Conservation (phyloP, 1,139 yeast genomes). For the Yamadazyma diospyri region DNA sequence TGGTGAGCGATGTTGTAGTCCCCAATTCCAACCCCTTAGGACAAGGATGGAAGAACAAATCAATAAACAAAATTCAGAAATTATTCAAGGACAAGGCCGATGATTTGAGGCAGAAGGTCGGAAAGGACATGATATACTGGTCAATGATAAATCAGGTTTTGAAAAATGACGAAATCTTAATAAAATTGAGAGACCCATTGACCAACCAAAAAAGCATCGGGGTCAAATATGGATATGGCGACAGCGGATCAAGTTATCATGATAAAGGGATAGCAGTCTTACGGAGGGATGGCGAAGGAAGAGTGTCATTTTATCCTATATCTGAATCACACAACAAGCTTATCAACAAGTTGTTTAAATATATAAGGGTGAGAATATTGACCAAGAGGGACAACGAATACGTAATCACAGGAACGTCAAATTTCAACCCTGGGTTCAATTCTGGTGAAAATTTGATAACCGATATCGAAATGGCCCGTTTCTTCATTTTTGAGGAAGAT, state of each 20-base stretch:
- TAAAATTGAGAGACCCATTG: constrained; percentile 58
- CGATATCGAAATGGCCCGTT: constrained; percentile 60
- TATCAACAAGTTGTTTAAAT: constrained; percentile 32
- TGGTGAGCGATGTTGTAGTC: constrained; percentile 23
- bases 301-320: constrained; percentile 32
- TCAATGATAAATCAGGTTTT: constrained; percentile 47
- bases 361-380: constrained; percentile 51
- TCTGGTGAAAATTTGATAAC: constrained; percentile 32
- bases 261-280: constrained; percentile 77
- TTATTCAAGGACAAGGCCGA: constrained; percentile 51
- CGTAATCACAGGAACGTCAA: constrained; percentile 47
- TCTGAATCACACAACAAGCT: constrained; percentile 17
- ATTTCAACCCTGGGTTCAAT: constrained; percentile 21
- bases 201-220: constrained; percentile 55
- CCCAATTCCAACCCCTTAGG: constrained; percentile 45
- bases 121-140: constrained; percentile 76
- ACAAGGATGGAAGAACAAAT: constrained; percentile 83
- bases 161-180: constrained; percentile 65
- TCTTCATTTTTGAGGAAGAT: constrained; percentile 82
- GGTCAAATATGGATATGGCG: constrained; percentile 86
- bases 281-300: constrained; percentile 37
- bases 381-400: constrained; percentile 52
- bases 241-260: constrained; percentile 74
- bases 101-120: constrained; percentile 51
- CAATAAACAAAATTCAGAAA: constrained; percentile 54